These are phyloP conservation scores for Penicillium hordei DNA, from an alignment of 2,329 filamentous ascomycete species.

Conservation along the genomic window DNA sequence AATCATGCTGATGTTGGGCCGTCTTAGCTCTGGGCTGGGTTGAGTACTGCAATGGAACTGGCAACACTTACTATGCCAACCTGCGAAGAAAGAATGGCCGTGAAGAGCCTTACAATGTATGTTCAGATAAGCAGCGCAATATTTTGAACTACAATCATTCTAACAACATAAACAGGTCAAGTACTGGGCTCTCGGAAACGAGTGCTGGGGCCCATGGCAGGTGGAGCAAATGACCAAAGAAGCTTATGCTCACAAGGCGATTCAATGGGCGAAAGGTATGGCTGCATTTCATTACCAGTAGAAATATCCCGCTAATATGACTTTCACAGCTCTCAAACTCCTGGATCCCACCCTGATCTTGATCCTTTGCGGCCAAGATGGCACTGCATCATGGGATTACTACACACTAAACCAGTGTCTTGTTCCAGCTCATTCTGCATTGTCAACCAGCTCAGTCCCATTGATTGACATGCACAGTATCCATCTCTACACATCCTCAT, in stretches of 20 bases:
- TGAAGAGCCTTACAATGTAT: conserved; percentile 70
- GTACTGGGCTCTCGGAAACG: conserved; percentile 84
- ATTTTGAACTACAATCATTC: background rate
- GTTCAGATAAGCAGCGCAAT: background rate
- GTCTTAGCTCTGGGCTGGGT: conserved; percentile 67
- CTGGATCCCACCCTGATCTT: conserved; percentile 65
- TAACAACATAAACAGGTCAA: conserved; percentile 52
- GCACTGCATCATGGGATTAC: conserved; percentile 69
- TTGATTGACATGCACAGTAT: conserved; percentile 80
- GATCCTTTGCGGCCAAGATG: conserved; percentile 73
- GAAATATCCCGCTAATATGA: conserved; percentile 2
- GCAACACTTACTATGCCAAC: conserved; percentile 78
- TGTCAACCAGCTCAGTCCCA: conserved; percentile 41
- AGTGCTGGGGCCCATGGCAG: conserved; percentile 62
- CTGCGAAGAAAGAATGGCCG: conserved; percentile 73
- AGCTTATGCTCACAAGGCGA: conserved; percentile 58
- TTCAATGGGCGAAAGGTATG: conserved; percentile 58
- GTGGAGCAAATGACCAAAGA: conserved; percentile 61
- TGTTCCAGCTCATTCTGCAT: conserved; percentile 45
- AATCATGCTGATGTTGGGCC: background rate
- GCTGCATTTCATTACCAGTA: background rate
- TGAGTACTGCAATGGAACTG: conserved; percentile 80
- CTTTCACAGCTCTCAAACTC: conserved; percentile 38
- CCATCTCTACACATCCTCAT: conserved; percentile 70
- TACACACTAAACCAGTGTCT: conserved; percentile 71